A percentile compares a stretch with the other conserved stretches of the same genome.
Conservation (phyloP, 768 basidiomycete genomes). For the Crucibulum laeve region DNA sequence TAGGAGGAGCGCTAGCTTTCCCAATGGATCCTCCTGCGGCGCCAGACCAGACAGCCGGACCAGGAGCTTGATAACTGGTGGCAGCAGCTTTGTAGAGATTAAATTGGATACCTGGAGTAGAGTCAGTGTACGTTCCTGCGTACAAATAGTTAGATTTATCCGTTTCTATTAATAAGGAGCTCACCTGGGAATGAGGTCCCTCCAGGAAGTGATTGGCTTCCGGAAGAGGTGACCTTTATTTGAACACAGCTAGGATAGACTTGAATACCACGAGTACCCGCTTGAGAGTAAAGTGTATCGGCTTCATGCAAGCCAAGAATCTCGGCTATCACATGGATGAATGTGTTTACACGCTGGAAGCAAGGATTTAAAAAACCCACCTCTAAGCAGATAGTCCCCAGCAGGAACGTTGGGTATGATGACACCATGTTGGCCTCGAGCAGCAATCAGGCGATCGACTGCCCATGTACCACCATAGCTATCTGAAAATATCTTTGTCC, state of each 20-base stretch:
- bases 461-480: too few relatives aligned
- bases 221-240: conserved; percentile 31
- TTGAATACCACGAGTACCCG: conserved; percentile 38
- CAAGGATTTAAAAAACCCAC: conserved; percentile 29
- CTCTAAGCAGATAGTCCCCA: conserved; percentile 27
- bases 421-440: conserved; percentile 25
- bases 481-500: too few relatives aligned
- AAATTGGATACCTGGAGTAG: conserved; percentile 27
- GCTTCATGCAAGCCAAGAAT: too few relatives aligned
- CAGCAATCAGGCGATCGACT: too few relatives aligned
- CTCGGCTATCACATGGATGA: too few relatives aligned
- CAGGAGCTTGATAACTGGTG: conserved; percentile 22
- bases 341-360: conserved; percentile 30
- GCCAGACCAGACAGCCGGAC: conserved; percentile 25
- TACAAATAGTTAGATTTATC: too few relatives aligned
- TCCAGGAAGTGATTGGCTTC: conserved; percentile 18
- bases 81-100: conserved; percentile 23
- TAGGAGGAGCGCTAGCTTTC: too few relatives aligned
- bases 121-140: conserved; percentile 22
- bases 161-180: too few relatives aligned
- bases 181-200: conserved; percentile 21
- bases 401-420: conserved; percentile 27
- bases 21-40: conserved; percentile 20
- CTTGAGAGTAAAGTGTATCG: conserved; percentile 22
- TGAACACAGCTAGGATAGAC: conserved; percentile 47